A percentile compares a stretch with the other conserved stretches of the same genome.
Conservation (phyloP, 73 alveolate species). For the Diophrys appendiculata region DNA sequence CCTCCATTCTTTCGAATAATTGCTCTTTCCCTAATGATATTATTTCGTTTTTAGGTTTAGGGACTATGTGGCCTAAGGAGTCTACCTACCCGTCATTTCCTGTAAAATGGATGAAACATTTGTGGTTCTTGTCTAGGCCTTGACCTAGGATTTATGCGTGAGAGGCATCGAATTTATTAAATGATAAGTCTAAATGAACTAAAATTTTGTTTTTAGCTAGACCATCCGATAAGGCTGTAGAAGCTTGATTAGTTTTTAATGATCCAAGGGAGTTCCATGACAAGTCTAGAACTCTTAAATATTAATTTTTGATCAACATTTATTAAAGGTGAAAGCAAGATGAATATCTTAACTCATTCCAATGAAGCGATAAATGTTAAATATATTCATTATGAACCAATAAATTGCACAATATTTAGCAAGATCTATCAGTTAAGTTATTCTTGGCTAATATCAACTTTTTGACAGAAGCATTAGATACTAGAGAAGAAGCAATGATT, state of each 20-base stretch:
- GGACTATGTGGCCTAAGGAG: background rate
- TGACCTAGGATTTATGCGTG: conserved; percentile 30
- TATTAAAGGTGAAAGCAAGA: conserved; percentile 11
- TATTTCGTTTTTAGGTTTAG: background rate
- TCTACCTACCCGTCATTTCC: conserved; percentile 62
- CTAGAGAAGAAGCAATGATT: background rate
- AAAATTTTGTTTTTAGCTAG: background rate
- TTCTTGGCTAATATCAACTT: background rate
- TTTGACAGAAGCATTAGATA: background rate
- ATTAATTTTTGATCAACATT: conserved; percentile 6
- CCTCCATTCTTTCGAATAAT: background rate
- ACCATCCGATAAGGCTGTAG: background rate
- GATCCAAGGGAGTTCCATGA: conserved; percentile 62
- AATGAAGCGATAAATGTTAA: conserved; percentile 7
- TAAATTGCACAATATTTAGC: background rate
- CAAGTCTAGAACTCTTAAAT: conserved; percentile 33
- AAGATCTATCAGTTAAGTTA: background rate
- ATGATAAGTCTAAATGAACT: conserved; percentile 35
- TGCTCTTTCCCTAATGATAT: background rate
- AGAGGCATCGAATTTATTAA: conserved; percentile 4
- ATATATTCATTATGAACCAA: conserved; percentile 19
- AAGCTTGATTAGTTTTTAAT: conserved; percentile 1
- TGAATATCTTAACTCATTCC: conserved; percentile 33
- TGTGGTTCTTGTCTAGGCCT: conserved; percentile 43
- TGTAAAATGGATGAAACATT: conserved; percentile 48